These are phyloP conservation scores for Phragmites australis DNA, from an alignment of 176 grass and related monocot species.

Conservation along the genomic window DNA sequence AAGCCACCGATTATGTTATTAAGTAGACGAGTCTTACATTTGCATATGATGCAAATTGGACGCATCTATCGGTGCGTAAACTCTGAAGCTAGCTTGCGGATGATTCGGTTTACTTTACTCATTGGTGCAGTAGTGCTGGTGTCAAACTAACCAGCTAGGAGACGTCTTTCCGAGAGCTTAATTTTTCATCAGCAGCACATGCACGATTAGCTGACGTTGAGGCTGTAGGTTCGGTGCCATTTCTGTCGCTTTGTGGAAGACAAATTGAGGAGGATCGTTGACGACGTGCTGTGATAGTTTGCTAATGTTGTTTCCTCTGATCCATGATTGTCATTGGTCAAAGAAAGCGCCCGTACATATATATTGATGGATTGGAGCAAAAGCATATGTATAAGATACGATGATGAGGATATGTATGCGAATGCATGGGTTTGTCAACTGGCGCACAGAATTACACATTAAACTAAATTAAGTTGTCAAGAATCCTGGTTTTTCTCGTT, in stretches of 20 bases:
- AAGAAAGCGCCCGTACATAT: neutral
- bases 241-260: neutral
- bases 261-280: neutral
- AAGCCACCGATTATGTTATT: neutral
- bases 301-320: neutral
- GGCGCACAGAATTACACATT: no score
- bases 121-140: no score
- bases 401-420: neutral
- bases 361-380: neutral
- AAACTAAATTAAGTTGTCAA: no score
- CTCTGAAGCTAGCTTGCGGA: neutral
- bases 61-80: neutral
- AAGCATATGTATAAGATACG: neutral
- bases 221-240: neutral
- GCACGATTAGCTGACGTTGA: neutral
- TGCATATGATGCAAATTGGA: neutral
- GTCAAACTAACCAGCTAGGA: no score
- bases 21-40: neutral
- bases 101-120: neutral
- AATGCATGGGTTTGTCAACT: neutral
- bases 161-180: neutral
- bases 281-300: neutral
- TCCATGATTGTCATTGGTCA: neutral
- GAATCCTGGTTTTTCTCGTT: no score
- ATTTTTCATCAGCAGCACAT: neutral